Evolutionary conservation across 371 early-diverging fungal genomes (phyloP).

Genomic region (Basidiobolus heterosporus): DNA sequence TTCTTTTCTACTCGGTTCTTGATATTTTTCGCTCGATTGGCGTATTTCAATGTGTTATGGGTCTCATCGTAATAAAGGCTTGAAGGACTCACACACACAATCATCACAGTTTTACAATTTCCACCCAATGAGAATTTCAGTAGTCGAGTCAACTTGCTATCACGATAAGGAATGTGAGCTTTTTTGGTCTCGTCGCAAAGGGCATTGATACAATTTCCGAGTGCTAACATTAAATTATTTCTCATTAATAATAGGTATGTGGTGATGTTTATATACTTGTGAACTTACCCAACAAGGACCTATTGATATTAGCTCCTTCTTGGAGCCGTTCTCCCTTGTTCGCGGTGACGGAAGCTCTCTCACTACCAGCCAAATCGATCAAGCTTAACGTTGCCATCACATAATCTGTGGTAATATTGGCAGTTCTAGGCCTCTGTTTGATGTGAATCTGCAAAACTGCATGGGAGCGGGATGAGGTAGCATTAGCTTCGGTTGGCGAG

Average conservation of each 20-base stretch:
- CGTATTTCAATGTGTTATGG: constrained; percentile 78
- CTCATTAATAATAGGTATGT: no score
- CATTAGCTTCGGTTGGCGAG: constrained; percentile 63
- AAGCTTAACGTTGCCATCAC: constrained; percentile 56
- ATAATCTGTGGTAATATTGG: constrained; percentile 19
- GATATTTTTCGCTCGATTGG: constrained; percentile 64
- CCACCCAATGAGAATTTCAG: constrained; percentile 73
- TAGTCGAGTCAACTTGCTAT: constrained; percentile 72
- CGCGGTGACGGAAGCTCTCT: constrained; percentile 48
- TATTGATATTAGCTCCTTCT: constrained; percentile 85
- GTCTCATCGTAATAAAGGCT: constrained; percentile 62
- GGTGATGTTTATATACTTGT: no score
- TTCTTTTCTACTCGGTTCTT: constrained; percentile 39
- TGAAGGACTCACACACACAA: constrained; percentile 62
- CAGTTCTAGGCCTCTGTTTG: constrained; percentile 27
- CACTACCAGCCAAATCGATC: constrained; percentile 86
- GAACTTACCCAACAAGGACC: constrained; percentile 41
- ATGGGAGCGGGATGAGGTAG: constrained; percentile 65
- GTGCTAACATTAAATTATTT: constrained; percentile 33
- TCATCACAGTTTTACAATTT: constrained; percentile 71
- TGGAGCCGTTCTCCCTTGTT: constrained; percentile 48
- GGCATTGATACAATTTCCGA: constrained; percentile 87
- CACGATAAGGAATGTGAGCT: constrained; percentile 64
- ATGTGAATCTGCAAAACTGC: constrained; percentile 80
- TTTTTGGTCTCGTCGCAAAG: constrained; percentile 44